Evolutionary conservation across 179 eudicot genomes (phyloP).

Genomic region (Nepenthes alata): DNA sequence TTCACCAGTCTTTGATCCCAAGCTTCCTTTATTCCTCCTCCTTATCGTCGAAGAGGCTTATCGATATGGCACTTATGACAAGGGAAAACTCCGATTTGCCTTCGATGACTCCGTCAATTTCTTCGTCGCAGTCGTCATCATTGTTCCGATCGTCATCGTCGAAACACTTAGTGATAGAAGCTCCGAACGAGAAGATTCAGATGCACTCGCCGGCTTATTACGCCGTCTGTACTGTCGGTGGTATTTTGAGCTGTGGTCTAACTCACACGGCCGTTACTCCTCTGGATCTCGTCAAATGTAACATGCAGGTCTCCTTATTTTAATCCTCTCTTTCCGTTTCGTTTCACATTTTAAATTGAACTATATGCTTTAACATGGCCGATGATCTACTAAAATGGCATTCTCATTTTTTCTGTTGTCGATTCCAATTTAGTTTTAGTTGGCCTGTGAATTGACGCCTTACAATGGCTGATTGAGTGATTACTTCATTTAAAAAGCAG

Average conservation of each 20-base stretch:
- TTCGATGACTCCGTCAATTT: background rate
- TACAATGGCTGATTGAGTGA: no score
- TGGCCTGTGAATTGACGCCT: no score
- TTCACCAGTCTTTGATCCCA: conserved; percentile 3
- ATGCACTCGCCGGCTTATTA: conserved; percentile 36
- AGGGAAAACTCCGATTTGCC: background rate
- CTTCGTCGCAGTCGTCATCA: background rate
- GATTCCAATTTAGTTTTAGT: background rate
- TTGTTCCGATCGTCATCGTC: background rate
- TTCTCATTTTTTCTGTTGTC: no score
- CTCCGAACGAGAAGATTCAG: conserved; percentile 40
- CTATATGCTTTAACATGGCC: no score
- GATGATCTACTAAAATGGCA: no score
- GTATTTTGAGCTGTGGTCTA: conserved; percentile 28
- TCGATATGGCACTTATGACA: conserved; percentile 2
- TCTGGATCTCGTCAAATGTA: conserved; percentile 46
- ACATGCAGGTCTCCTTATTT: conserved; percentile 33
- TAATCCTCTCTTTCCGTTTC: background rate
- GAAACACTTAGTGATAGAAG: conserved; percentile 16
- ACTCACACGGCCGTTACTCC: conserved; percentile 49
- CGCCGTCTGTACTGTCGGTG: conserved; percentile 32
- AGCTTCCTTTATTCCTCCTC: conserved; percentile 6
- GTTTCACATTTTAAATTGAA: no score
- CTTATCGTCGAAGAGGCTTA: background rate
- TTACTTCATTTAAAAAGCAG: no score